Evolutionary conservation across 495 filamentous ascomycete species (phyloP).

Genomic region (Penicillium bovifimosum): DNA sequence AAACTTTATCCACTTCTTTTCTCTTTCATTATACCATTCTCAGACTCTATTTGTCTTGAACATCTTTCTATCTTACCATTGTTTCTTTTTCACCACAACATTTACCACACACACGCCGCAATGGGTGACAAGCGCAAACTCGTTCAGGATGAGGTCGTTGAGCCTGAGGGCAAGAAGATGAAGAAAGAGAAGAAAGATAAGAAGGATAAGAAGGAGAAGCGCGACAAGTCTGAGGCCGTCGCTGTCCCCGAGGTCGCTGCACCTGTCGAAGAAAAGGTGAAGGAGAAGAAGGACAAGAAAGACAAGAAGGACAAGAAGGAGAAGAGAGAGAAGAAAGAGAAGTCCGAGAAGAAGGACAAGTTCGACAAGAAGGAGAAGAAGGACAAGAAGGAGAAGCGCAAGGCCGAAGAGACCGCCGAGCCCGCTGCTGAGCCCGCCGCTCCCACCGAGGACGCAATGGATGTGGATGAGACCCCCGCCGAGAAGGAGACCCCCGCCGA

Average conservation of each 20-base stretch:
- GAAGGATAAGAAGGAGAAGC: constrained; percentile 27
- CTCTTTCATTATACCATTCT: background rate
- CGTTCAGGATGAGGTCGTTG: constrained; percentile 24
- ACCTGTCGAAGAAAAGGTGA: background rate
- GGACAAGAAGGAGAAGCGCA: constrained; percentile 8
- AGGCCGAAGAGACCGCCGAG: background rate
- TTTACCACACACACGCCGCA: constrained; percentile 7
- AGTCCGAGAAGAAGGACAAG: constrained; percentile 12
- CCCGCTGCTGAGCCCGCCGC: background rate
- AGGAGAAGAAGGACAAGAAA: constrained; percentile 18
- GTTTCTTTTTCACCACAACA: background rate
- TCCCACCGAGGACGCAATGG: constrained; percentile 14
- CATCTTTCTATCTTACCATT: background rate
- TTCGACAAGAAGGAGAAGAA: constrained; percentile 6
- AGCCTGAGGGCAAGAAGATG: constrained; percentile 37
- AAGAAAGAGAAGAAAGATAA: constrained; percentile 34
- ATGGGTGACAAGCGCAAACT: constrained; percentile 47
- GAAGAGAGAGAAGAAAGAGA: constrained; percentile 17
- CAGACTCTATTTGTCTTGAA: background rate
- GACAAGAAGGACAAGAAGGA: constrained; percentile 20
- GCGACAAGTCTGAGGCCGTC: constrained; percentile 13
- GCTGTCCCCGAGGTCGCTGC: constrained; percentile 3
- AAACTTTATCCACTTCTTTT: constrained; percentile 1
- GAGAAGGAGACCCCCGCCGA: constrained; percentile 7
- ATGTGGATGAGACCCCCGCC: constrained; percentile 13